Evolutionary conservation across 1,284 basidiomycete species (phyloP), one percentile per base, ranked within the genome.

Genomic region (Rhodotorula sp.): DNA sequence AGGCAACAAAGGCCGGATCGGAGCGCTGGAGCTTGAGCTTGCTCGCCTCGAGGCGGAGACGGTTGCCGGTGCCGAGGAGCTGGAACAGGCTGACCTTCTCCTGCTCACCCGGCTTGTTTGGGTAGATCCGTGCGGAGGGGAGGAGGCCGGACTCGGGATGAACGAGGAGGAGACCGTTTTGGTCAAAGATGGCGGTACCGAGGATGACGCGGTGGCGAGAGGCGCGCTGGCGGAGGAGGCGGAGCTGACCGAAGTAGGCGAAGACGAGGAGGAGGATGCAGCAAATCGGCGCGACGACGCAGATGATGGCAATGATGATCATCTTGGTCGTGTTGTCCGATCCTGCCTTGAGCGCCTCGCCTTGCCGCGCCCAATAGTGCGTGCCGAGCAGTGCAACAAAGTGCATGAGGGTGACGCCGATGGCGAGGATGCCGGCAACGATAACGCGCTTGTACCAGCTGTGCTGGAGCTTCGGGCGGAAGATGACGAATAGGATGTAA

Each of bases 401-500:
- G 74, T 82, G 82, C 81, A 82, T 82, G 24, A 76, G 72, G 63
- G 78, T 80, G 13, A 81, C 81, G 8, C 81, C 82, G 7, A 77
- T 71, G 1, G 79, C 81, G 39, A 83, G 78, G 32, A 83, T 78
- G 49, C 79, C 65, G 3, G 81, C 81, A 17, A 82, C 81, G 46
- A 75, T 75, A 36, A 80, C 72, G 61, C 82, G 82, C 67, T 81
- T 80, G 48, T 78, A 62, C 79, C 80, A 81, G 11, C 78, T 80
- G 68, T 83, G 82, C 73, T 81, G 79, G 67, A 83, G 79, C 71
- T 83, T 82, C 3, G 82, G 82, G 30, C 82, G 79, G 52, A 83
- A 79, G 75, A 82, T 81, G 77, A 83, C 80, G 75, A 83, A 83
- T 78, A 83, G 81, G 76, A 82, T 81, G 74, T 81, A 83, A 1